These are phyloP conservation scores for Orbilia brochopaga DNA, from an alignment of 2,329 filamentous ascomycete genomes.

Conservation along the genomic window DNA sequence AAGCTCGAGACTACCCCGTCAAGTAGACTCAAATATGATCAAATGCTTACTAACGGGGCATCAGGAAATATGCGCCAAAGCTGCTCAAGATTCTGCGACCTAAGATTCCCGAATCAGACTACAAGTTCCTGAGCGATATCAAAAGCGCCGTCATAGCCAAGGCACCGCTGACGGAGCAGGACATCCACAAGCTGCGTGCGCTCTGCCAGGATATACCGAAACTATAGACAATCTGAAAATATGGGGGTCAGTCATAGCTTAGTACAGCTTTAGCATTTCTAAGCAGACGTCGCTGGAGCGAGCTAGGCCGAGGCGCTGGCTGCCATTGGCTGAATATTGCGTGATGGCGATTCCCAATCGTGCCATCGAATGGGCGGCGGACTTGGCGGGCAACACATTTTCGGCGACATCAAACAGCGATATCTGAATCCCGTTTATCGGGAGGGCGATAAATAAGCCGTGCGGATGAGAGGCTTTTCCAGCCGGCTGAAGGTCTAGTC, in stretches of 20 bases:
- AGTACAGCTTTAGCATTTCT: constrained; percentile 9
- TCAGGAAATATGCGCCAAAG: constrained; percentile 55
- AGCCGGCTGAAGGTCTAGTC: background rate
- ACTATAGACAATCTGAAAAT: background rate
- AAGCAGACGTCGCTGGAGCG: constrained; percentile 22
- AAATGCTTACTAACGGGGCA: background rate
- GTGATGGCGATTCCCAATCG: constrained; percentile 27
- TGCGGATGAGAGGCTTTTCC: background rate
- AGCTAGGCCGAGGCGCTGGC: background rate
- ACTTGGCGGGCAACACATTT: constrained; percentile 47
- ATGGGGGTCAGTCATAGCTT: background rate
- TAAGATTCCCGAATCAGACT: constrained; percentile 47
- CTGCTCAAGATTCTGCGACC: constrained; percentile 52
- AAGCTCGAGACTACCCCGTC: too few species aligned
- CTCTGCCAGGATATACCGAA: background rate
- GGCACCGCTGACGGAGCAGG: constrained; percentile 46
- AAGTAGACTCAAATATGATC: too few species aligned
- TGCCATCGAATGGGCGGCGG: constrained; percentile 37
- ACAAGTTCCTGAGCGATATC: constrained; percentile 49
- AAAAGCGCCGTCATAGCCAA: constrained; percentile 53
- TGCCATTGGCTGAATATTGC: constrained; percentile 44
- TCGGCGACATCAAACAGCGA: constrained; percentile 29
- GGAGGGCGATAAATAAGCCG: constrained; percentile 13
- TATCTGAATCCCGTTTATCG: constrained; percentile 19
- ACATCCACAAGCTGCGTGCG: constrained; percentile 48